Percentiles rank a stretch among this genome's conserved stretches.
These are phyloP conservation scores for Gymnopus androsaceus DNA, from an alignment of 1,284 basidiomycete genomes.

Conservation along the genomic window DNA sequence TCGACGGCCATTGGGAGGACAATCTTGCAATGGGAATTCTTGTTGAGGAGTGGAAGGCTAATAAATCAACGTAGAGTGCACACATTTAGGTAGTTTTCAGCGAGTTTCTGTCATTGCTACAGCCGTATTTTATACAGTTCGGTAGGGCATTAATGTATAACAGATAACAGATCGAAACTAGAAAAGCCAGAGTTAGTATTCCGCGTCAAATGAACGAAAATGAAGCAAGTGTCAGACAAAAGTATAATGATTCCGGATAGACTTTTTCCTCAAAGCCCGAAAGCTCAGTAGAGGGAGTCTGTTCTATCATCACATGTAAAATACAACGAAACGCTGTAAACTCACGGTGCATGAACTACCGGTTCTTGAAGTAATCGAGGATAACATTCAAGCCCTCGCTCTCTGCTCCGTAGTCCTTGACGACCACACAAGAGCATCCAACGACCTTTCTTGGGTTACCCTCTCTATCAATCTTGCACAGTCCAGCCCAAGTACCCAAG, in stretches of 20 bases:
- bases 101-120: too few relatives aligned
- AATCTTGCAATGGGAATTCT: constrained; percentile 28
- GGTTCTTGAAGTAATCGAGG: constrained; percentile 96
- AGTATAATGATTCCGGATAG: constrained; percentile 85
- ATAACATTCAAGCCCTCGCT: constrained; percentile 96
- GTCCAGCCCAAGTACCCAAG: constrained; percentile 96
- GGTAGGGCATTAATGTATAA: too few relatives aligned
- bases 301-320: constrained; percentile 70
- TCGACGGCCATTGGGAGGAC: constrained; percentile 30
- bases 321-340: constrained; percentile 18
- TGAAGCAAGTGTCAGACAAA: constrained; percentile 55
- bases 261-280: constrained; percentile 66
- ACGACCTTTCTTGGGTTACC: constrained; percentile 98
- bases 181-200: too few relatives aligned
- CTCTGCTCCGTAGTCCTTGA: constrained; percentile 97
- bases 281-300: constrained; percentile 87
- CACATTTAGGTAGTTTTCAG: too few relatives aligned
- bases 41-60: constrained; percentile 24
- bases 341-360: constrained; percentile 54
- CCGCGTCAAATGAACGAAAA: too few relatives aligned
- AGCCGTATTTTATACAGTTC: too few relatives aligned
- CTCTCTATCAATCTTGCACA: constrained; percentile 99
- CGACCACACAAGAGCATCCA: constrained; percentile 95
- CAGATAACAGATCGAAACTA: too few relatives aligned
- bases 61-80: too few relatives aligned